Evolutionary conservation across 225 moss, liverwort and hornwort species (phyloP), one percentile per base, ranked within the genome.

Genomic region (Pseudoscleropodium purum): DNA sequence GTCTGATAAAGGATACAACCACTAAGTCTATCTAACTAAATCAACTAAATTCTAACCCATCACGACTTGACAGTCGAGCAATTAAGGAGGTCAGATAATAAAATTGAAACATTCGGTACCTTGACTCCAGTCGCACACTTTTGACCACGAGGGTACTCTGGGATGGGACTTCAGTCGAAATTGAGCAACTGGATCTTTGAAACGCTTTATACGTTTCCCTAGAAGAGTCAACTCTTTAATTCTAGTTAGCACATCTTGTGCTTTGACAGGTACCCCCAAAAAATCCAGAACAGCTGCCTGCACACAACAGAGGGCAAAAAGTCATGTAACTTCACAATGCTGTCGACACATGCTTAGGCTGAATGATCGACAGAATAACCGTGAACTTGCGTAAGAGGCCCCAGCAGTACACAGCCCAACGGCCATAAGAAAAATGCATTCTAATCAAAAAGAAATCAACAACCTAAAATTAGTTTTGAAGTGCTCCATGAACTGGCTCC

Each of bases 241-340:
- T 82, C 99, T 95, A 36, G 93, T 92, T 75, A 97, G 88, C 85
- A 97, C 92, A 65, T 99, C 99, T 88, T 99, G 99, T 69, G 99
- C 97, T 90, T 99, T 99, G 41, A 99, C 97, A 87, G 97, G 97
- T 51, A 99, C 97, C 59, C 99, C 97, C 91, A 96, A 97, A 92
- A 99, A 99, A 81, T 99, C 99, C 85, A 99, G 85, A 84, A 99
- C 96, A 85, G 99, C 97, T 83, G 97, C 95, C 99, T 99, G 97
- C 84, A 95, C 63, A 88, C 20, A 90, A 64, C 79, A 86, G 26
- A 63, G 83, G 52, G 80, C 90, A 52, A 54, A 86, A 84, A 83
- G 45, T 19, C 80, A 80, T 54, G 41, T 64, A 64, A 83, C 62
- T 67, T 86, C 88, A 87, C 39, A 75, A 85, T 51, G 77, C 36